Percentiles rank a stretch among this genome's conserved stretches.
Evolutionary conservation across 441 rosid genomes (phyloP).

Genomic region (Pelargonium myrrhifolium): DNA sequence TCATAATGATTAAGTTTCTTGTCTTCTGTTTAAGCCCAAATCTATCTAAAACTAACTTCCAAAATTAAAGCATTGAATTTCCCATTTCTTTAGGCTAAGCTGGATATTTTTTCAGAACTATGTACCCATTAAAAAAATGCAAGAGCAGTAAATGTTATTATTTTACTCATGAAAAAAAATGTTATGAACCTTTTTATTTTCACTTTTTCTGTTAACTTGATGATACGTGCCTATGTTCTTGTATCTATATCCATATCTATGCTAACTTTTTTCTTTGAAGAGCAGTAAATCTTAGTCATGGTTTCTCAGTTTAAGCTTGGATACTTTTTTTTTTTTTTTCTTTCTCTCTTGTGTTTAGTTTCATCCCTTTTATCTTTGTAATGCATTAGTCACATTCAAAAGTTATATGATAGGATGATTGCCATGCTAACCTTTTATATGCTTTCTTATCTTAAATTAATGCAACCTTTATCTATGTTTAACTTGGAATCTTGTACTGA

Average conservation of each 20-base stretch:
- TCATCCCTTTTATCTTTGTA: neutral
- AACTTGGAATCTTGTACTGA: neutral
- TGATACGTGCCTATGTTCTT: neutral
- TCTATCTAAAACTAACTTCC: neutral
- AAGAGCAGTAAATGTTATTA: too few species aligned
- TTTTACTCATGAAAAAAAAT: too few species aligned
- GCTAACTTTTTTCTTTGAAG: neutral
- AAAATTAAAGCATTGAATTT: too few species aligned
- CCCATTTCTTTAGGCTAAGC: too few species aligned
- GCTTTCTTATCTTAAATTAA: neutral
- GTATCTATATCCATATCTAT: neutral
- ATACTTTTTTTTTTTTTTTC: neutral
- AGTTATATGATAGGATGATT: neutral
- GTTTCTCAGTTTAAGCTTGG: neutral
- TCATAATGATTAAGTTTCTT: neutral
- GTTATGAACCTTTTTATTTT: neutral
- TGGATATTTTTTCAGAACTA: too few species aligned
- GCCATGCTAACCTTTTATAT: neutral
- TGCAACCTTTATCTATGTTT: neutral
- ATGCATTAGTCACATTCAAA: neutral
- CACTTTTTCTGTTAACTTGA: neutral
- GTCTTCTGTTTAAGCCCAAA: neutral
- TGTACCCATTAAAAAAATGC: too few species aligned
- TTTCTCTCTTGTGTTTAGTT: neutral
- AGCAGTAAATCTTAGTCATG: neutral